These are phyloP conservation scores for Apiotrichum gracile DNA, from an alignment of 1,284 basidiomycete species.

Conservation along the genomic window DNA sequence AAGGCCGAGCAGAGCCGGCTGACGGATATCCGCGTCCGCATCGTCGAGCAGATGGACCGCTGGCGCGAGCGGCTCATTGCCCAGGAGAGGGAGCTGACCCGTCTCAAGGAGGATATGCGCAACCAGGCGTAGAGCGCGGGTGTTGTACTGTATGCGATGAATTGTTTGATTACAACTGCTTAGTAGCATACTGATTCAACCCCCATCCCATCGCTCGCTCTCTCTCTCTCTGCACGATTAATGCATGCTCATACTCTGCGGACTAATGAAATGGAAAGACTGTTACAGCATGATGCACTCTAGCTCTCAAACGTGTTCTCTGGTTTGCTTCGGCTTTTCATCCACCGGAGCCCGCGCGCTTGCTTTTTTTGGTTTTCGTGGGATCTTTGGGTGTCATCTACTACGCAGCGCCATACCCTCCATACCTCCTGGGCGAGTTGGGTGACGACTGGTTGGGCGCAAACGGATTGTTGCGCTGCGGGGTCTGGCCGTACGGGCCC, in stretches of 20 bases:
- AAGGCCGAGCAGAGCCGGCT: conserved; percentile 75
- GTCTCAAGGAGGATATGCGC: conserved; percentile 16
- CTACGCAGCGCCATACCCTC: conserved; percentile 4
- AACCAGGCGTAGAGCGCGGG: background rate
- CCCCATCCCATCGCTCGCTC: too few relatives aligned
- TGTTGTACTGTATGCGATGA: background rate
- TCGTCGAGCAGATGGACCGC: conserved; percentile 50
- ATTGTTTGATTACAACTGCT: background rate
- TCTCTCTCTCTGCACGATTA: too few relatives aligned
- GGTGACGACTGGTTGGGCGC: conserved; percentile 1
- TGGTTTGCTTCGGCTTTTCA: too few relatives aligned
- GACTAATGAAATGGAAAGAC: too few relatives aligned
- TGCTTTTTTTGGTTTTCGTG: too few relatives aligned
- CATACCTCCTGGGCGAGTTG: conserved; percentile 10
- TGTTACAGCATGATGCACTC: too few relatives aligned
- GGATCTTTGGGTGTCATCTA: too few relatives aligned
- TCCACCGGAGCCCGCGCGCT: too few relatives aligned
- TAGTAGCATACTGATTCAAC: too few relatives aligned
- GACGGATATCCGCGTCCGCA: conserved; percentile 65
- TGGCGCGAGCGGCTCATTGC: conserved; percentile 55
- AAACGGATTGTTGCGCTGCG: conserved; percentile 11
- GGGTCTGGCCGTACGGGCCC: conserved; percentile 26
- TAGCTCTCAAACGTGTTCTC: too few relatives aligned
- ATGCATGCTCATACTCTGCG: too few relatives aligned
- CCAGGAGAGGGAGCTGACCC: conserved; percentile 35